phyloP scores from a whole-genome alignment of 768 basidiomycete genomes.

The Crucibulum laeve region DNA sequence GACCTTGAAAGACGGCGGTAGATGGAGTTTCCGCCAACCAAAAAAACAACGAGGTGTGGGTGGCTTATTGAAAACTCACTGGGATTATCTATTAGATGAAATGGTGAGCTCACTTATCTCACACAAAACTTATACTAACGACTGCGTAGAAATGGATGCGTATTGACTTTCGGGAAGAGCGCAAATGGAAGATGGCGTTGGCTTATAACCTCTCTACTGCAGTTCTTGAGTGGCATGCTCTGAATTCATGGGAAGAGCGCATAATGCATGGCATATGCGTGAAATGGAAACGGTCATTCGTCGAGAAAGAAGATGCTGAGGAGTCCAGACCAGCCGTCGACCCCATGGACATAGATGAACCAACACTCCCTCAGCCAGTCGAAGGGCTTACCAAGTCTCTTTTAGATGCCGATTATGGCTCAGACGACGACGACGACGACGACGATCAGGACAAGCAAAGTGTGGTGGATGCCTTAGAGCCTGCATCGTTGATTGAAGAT shows the following conservation, averaged over 20 bases:
- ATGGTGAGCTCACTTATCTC: conserved; percentile 54
- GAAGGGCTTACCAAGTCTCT: conserved; percentile 20
- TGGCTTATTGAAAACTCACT: conserved; percentile 76
- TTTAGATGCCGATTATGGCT: conserved; percentile 49
- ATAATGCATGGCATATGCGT: conserved; percentile 62
- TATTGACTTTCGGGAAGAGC: conserved; percentile 90
- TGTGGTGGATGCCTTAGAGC: conserved; percentile 57
- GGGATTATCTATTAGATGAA: conserved; percentile 96
- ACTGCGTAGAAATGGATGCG: conserved; percentile 88
- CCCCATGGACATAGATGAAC: conserved; percentile 21
- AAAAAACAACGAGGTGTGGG: conserved; percentile 87
- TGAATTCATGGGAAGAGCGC: conserved; percentile 60
- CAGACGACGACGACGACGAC: conserved; percentile 66
- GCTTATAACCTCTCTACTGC: conserved; percentile 81
- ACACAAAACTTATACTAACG: background rate
- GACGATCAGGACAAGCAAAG: conserved; percentile 55
- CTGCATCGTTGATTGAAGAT: conserved; percentile 50
- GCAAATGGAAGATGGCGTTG: conserved; percentile 84
- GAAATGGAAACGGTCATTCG: conserved; percentile 51
- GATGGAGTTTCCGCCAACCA: conserved; percentile 93
- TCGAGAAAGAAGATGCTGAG: conserved; percentile 33
- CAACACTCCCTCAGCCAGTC: conserved; percentile 7
- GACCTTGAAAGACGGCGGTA: conserved; percentile 66
- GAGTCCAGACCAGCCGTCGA: conserved; percentile 15
- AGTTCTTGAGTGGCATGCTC: conserved; percentile 85